phyloP scores from a whole-genome alignment of 805 yeast species.

The Kuraishia piskuri region DNA sequence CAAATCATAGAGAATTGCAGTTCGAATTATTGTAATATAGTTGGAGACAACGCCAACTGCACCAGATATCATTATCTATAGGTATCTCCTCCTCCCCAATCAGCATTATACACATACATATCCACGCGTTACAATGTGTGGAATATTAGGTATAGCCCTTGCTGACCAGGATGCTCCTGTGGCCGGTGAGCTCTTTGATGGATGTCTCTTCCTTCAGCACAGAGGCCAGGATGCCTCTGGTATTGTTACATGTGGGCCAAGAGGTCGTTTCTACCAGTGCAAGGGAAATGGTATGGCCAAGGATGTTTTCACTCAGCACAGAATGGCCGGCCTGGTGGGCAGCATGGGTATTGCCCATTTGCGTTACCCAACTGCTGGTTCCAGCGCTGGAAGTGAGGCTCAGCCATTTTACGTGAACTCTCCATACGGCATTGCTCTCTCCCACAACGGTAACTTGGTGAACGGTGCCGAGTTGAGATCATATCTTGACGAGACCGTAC shows the following conservation, averaged over 20 bases:
- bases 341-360: constrained; percentile 93
- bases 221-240: constrained; percentile 99
- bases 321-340: constrained; percentile 77
- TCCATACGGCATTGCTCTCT: constrained; percentile 85
- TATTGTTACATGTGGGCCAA: constrained; percentile 87
- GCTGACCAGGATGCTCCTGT: constrained; percentile 68
- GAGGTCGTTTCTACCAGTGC: constrained; percentile 93
- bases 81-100: not conserved
- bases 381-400: constrained; percentile 92
- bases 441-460: constrained; percentile 93
- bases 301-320: constrained; percentile 83
- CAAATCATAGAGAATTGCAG: not conserved
- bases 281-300: constrained; percentile 99
- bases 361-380: constrained; percentile 97
- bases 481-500: constrained; percentile 87
- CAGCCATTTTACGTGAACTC: constrained; percentile 98
- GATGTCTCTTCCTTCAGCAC: constrained; percentile 87
- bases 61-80: not conserved
- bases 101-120: not conserved
- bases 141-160: constrained; percentile 80
- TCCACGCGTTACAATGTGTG: constrained; percentile 71
- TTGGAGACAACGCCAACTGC: no score
- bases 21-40: no score
- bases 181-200: constrained; percentile 88
- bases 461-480: constrained; percentile 70